Conservation (phyloP, 257 asterid genomes). For the Nicotiana tabacum region DNA sequence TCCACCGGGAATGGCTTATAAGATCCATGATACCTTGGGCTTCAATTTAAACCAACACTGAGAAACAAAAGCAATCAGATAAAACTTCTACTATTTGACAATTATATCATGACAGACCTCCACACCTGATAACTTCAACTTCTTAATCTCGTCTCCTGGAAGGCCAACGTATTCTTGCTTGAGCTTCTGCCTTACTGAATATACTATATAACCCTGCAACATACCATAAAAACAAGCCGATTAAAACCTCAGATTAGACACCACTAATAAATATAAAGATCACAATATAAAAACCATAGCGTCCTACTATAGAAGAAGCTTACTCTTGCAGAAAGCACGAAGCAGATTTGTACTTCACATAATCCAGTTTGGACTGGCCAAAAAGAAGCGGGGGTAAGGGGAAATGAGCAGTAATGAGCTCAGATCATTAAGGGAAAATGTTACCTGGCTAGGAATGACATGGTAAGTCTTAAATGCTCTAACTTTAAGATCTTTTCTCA, state of each 20-base stretch:
- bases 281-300: not conserved
- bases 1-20: not conserved
- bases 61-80: not conserved
- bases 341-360: not conserved
- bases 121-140: constrained; percentile 66
- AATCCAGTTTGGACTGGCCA: not conserved
- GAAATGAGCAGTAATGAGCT: not conserved
- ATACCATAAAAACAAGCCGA: not conserved
- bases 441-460: constrained; percentile 88
- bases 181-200: constrained; percentile 74
- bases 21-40: not conserved
- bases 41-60: not conserved
- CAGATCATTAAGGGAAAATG: not conserved
- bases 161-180: constrained; percentile 74
- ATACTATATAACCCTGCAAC: constrained; percentile 74
- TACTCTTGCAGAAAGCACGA: not conserved
- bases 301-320: not conserved
- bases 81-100: not conserved
- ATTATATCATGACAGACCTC: constrained; percentile 49
- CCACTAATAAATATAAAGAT: not conserved
- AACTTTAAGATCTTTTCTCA: constrained; percentile 80
- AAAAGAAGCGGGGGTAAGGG: not conserved
- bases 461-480: constrained; percentile 85
- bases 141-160: constrained; percentile 64
- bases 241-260: not conserved